Base-by-base conservation (phyloP, 2,329 filamentous ascomycete genomes). In the Fusarium sp. region DNA sequence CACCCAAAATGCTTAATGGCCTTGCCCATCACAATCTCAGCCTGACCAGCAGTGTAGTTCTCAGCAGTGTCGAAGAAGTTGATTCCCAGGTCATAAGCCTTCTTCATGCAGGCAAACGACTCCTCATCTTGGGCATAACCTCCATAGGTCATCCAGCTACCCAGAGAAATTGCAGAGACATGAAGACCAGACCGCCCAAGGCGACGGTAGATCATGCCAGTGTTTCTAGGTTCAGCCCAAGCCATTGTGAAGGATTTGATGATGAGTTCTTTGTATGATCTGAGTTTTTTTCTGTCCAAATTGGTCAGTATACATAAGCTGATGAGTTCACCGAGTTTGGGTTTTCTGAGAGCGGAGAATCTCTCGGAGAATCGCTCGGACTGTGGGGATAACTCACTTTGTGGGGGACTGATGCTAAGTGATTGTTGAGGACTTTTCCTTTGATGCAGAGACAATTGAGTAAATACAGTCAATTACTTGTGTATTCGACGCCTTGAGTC, bases 31-130 rank as follows among this genome's bases (percentile, higher is more conserved):
- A 88, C 88, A 59, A 89, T 80, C 77, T 92, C 90, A 34, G 87
- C 88, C 74, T 90, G 82, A 51, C 90, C 90, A 28, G 83, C 87
- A 46, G 86, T 83, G 74, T 90, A 90, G 67, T 78, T 83, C 76
- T 90, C 88, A 3, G 88, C 88, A 11, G 83, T 86, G 73, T 90
- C 88, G 69, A 90, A 90, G 76, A 89, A 90, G 79, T 90, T 90
- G 76, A 90, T 81, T 3, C 88, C 88, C 48, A 81, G 77, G 62
- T 89, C 86, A 67, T 87, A 90, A 2, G 88, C 88, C 43, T 85
- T 83, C 79, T 89, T 88, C 85, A 89, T 87, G 74, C 87, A 89
- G 46, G 84, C 83, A 73, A 87, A 88, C 0, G 88, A 85, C 65
- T 85, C 85, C 56, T 90, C 87, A 71, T 90, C 86, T 43, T 86